These are phyloP conservation scores for Salix viminalis DNA, from an alignment of 345 rosid species.

Conservation along the genomic window DNA sequence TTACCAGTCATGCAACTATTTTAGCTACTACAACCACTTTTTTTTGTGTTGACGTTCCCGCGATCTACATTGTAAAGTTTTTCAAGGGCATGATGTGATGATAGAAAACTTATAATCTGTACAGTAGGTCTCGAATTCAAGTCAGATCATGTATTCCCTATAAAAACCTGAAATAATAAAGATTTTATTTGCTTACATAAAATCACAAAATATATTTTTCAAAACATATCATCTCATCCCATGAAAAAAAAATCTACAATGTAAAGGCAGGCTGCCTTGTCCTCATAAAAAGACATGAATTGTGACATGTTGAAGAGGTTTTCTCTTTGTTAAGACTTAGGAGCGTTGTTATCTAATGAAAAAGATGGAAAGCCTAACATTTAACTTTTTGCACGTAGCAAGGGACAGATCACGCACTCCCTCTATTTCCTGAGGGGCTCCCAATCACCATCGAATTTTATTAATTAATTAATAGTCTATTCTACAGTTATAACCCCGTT, in stretches of 20 bases:
- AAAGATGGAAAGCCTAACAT: constrained; percentile 4
- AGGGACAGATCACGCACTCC: too few relatives aligned
- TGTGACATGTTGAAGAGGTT: constrained; percentile 7
- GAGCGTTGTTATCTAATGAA: background rate
- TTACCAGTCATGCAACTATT: constrained; percentile 13
- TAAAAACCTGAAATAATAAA: too few relatives aligned
- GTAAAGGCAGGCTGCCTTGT: background rate
- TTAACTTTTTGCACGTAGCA: background rate
- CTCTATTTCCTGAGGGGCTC: background rate
- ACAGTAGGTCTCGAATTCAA: rapidly evolving
- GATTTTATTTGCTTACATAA: too few relatives aligned
- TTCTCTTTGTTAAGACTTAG: background rate
- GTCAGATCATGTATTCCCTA: too few relatives aligned
- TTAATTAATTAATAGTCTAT: background rate
- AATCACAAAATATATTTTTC: too few relatives aligned
- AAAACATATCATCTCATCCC: too few relatives aligned
- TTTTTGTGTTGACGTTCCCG: background rate
- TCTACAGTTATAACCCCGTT: too few relatives aligned
- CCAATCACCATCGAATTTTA: background rate
- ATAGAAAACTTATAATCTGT: too few relatives aligned
- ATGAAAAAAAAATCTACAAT: background rate
- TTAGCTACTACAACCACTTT: background rate
- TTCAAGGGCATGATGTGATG: too few relatives aligned
- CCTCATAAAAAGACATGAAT: constrained; percentile 4
- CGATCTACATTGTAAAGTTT: background rate